Evolutionary conservation across 1,284 basidiomycete species (phyloP).

Genomic region (Termitomyces sp.): DNA sequence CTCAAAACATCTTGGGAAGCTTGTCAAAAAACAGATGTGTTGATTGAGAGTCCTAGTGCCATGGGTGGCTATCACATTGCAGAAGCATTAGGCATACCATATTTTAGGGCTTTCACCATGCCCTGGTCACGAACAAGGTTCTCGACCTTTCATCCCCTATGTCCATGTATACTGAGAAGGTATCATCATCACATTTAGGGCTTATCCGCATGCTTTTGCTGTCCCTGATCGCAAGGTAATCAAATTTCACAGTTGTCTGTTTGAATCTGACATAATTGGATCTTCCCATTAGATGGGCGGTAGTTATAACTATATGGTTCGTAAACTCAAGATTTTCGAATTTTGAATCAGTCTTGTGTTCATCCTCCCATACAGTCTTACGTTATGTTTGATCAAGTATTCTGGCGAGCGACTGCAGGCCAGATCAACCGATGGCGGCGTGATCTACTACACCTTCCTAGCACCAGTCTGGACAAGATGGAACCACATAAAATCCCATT

Average conservation of each 20-base stretch:
- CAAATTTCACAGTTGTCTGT: not conserved
- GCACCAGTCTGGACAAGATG: constrained; percentile 88
- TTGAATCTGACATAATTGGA: not conserved
- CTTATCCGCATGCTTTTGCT: constrained; percentile 96
- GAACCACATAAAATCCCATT: constrained; percentile 97
- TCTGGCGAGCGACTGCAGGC: constrained; percentile 90
- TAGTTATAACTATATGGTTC: constrained; percentile 95
- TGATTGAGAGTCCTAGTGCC: constrained; percentile 93
- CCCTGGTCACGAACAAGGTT: constrained; percentile 76
- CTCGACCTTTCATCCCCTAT: constrained; percentile 3
- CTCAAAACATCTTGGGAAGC: constrained; percentile 92
- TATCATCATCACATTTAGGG: constrained; percentile 41
- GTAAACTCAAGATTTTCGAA: constrained; percentile 13
- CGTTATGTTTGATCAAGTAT: constrained; percentile 95
- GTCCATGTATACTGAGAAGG: constrained; percentile 2
- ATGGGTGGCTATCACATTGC: constrained; percentile 99
- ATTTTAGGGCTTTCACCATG: constrained; percentile 91
- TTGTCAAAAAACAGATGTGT: constrained; percentile 89
- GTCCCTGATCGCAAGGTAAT: constrained; percentile 84
- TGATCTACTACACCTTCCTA: constrained; percentile 68
- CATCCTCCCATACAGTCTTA: constrained; percentile 52
- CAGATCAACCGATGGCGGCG: constrained; percentile 95
- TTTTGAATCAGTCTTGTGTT: not conserved
- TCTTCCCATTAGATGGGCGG: constrained; percentile 72
- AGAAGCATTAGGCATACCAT: constrained; percentile 89